Conservation (phyloP, 495 filamentous ascomycete species). For the Talaromyces ruber region DNA sequence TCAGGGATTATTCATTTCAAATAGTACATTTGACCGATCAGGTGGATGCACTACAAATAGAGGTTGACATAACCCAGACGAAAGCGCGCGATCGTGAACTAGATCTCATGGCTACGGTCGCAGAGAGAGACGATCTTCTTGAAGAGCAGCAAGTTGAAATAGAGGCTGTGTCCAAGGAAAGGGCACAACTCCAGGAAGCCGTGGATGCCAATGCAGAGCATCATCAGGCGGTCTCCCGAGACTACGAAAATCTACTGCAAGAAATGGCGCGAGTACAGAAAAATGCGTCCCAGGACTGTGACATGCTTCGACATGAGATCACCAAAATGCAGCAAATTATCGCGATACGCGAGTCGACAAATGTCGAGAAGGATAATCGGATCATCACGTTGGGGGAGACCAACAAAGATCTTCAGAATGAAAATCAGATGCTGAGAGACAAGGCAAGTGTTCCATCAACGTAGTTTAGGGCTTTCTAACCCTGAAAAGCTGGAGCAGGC, state of each 20-base stretch:
- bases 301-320: conserved; percentile 14
- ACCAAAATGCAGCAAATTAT: conserved; percentile 8
- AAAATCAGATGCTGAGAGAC: conserved; percentile 14
- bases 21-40: conserved; percentile 1
- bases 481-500: conserved; percentile 15
- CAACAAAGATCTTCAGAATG: conserved; percentile 12
- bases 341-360: conserved; percentile 10
- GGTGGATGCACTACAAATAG: conserved; percentile 11
- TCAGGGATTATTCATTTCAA: conserved; percentile 1
- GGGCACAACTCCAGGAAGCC: conserved; percentile 8
- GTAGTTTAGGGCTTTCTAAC: conserved; percentile 5
- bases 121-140: conserved; percentile 36
- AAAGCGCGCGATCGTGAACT: conserved; percentile 29
- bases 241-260: neutral
- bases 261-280: conserved; percentile 7
- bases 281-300: conserved; percentile 10
- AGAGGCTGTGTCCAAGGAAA: conserved; percentile 12
- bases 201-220: conserved; percentile 11
- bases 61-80: conserved; percentile 19
- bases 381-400: conserved; percentile 14
- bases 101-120: conserved; percentile 33
- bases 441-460: conserved; percentile 15
- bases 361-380: conserved; percentile 19
- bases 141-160: conserved; percentile 26
- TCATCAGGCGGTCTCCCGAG: neutral